These are phyloP conservation scores for Solanum tarijense DNA, from an alignment of 257 asterid genomes.

Conservation along the genomic window DNA sequence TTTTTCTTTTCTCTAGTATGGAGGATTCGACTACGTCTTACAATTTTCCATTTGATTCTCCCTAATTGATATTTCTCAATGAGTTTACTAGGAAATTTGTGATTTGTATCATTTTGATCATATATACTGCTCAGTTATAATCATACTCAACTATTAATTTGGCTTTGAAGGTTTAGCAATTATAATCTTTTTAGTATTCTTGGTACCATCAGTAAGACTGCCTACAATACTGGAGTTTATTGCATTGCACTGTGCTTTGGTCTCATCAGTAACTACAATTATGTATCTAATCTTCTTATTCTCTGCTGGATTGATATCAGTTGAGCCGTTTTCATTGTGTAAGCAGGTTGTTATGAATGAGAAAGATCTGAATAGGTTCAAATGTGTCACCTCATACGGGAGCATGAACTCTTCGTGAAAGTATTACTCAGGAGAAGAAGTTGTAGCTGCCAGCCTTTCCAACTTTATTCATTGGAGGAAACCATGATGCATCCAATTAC, in stretches of 20 bases:
- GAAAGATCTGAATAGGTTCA: slow-evolving; percentile 52
- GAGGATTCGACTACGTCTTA: neutral
- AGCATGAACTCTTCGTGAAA: too few species aligned
- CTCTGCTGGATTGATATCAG: neutral
- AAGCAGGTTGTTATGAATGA: slow-evolving; percentile 73
- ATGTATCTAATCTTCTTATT: neutral
- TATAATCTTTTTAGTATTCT: too few species aligned
- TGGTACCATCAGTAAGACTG: too few species aligned
- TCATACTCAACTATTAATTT: neutral
- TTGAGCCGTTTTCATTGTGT: neutral
- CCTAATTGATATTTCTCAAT: neutral
- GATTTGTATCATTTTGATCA: neutral
- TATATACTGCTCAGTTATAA: neutral
- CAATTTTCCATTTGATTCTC: neutral
- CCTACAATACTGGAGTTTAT: too few species aligned
- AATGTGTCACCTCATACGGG: slow-evolving; percentile 50
- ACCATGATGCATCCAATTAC: slow-evolving; percentile 88
- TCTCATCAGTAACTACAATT: neutral
- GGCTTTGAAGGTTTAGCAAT: neutral
- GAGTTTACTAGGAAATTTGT: neutral
- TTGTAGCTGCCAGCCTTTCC: slow-evolving; percentile 43
- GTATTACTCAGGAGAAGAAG: slow-evolving; percentile 60
- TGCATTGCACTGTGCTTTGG: accelerated
- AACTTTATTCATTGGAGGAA: slow-evolving; percentile 81
- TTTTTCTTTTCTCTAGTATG: neutral